These are phyloP conservation scores for Phytophthora macrochlamydospora DNA, from an alignment of 352 stramenopile species.

Conservation along the genomic window DNA sequence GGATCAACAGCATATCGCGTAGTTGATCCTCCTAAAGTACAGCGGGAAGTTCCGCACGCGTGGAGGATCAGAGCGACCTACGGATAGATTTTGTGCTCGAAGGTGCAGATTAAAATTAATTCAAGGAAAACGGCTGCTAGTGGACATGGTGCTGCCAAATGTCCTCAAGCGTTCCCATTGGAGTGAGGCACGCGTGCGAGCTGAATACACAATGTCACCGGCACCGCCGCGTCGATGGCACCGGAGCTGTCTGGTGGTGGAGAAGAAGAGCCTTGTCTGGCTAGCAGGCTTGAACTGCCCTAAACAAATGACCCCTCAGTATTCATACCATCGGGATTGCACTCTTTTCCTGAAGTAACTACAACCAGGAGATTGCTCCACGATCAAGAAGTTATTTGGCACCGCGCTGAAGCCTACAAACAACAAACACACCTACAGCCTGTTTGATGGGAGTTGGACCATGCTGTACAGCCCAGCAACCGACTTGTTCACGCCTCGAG, in stretches of 20 bases:
- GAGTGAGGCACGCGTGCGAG: neutral
- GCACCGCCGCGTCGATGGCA: neutral
- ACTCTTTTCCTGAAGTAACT: no score
- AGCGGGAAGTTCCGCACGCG: no score
- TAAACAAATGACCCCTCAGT: no score
- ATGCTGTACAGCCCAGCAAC: no score
- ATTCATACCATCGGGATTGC: no score
- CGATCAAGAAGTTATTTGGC: no score
- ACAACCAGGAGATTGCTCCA: no score
- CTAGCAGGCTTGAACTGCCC: no score
- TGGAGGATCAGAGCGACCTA: neutral
- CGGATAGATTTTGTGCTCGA: neutral
- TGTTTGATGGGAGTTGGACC: no score
- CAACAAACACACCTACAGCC: no score
- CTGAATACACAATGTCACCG: neutral
- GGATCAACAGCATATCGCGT: neutral
- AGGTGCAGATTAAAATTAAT: neutral
- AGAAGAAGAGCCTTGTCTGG: neutral
- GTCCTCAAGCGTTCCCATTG: neutral
- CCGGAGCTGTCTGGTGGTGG: neutral
- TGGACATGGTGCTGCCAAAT: neutral
- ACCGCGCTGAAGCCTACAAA: no score
- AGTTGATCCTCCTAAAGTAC: neutral
- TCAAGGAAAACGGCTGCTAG: neutral
- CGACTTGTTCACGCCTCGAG: no score